Conservation (phyloP, 1,284 basidiomycete genomes). For the Bondarzewia mesenterica region DNA sequence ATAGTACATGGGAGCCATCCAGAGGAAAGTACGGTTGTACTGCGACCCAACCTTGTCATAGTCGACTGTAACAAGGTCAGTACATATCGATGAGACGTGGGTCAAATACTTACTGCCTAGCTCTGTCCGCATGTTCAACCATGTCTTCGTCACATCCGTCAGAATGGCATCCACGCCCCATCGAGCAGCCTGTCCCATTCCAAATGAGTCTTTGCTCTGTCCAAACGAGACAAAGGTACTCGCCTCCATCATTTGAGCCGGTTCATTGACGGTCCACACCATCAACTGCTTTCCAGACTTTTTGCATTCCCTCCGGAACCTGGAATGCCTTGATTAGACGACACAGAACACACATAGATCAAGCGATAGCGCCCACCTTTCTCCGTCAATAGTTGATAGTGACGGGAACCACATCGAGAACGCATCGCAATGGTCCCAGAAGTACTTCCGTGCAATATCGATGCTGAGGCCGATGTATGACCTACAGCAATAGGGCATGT, state of each 20-base stretch:
- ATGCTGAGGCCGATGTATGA: slow-evolving; percentile 80
- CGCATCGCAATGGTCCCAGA: slow-evolving; percentile 84
- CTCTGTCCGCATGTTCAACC: slow-evolving; percentile 65
- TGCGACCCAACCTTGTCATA: slow-evolving; percentile 55
- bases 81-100: not conserved
- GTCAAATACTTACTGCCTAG: slow-evolving; percentile 44
- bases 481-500: slow-evolving; percentile 77
- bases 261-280: slow-evolving; percentile 96
- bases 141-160: slow-evolving; percentile 77
- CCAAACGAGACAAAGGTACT: slow-evolving; percentile 15
- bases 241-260: slow-evolving; percentile 90
- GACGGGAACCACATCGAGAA: slow-evolving; percentile 83
- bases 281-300: slow-evolving; percentile 78
- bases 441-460: slow-evolving; percentile 72
- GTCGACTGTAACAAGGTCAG: slow-evolving; percentile 37
- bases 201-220: not conserved
- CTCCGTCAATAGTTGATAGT: slow-evolving; percentile 68
- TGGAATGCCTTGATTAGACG: slow-evolving; percentile 17
- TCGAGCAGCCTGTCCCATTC: slow-evolving; percentile 58
- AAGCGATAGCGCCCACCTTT: slow-evolving; percentile 37
- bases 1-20: slow-evolving; percentile 63
- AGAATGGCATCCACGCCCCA: slow-evolving; percentile 91
- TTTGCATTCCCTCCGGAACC: slow-evolving; percentile 77
- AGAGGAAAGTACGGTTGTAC: slow-evolving; percentile 65
- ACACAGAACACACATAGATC: not conserved